phyloP scores from a whole-genome alignment of 2,329 filamentous ascomycete species.

The Aspergillus quadricinctus region DNA sequence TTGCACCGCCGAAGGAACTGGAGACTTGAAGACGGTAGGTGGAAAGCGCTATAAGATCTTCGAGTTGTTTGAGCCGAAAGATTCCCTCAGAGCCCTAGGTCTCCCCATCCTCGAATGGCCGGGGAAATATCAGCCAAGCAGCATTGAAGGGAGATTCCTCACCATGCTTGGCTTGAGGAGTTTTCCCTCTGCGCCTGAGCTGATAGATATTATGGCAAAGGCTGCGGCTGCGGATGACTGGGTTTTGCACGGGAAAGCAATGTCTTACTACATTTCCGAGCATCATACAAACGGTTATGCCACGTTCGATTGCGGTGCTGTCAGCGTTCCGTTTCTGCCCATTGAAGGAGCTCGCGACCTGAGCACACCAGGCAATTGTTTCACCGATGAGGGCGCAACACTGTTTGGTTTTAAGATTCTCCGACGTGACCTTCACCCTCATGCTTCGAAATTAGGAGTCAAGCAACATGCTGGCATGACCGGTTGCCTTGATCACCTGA shows the following conservation, averaged over 20 bases:
- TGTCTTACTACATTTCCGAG: slow-evolving; percentile 78
- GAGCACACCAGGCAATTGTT: slow-evolving; percentile 72
- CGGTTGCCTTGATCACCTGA: slow-evolving; percentile 69
- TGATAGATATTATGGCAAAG: slow-evolving; percentile 73
- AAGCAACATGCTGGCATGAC: slow-evolving; percentile 72
- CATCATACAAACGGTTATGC: slow-evolving; percentile 74
- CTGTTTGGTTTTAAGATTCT: slow-evolving; percentile 79
- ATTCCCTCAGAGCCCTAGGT: slow-evolving; percentile 62
- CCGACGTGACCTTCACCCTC: slow-evolving; percentile 67
- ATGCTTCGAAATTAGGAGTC: slow-evolving; percentile 84
- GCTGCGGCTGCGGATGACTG: slow-evolving; percentile 49
- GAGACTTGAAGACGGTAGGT: slow-evolving; percentile 52
- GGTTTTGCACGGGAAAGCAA: slow-evolving; percentile 60
- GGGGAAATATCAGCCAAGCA: slow-evolving; percentile 61
- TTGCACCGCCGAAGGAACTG: slow-evolving; percentile 67
- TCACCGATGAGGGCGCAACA: slow-evolving; percentile 70
- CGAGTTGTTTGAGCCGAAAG: slow-evolving; percentile 77
- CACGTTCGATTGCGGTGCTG: slow-evolving; percentile 55
- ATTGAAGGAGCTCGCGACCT: slow-evolving; percentile 62
- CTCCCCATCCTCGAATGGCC: slow-evolving; percentile 82
- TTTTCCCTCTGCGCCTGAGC: slow-evolving; percentile 66
- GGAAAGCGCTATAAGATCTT: slow-evolving; percentile 64
- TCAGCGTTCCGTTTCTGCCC: slow-evolving; percentile 63
- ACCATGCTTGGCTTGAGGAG: slow-evolving; percentile 66
- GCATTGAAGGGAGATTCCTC: slow-evolving; percentile 72